Evolutionary conservation across 305 asterid genomes (phyloP), one percentile per base, ranked within the genome.

Genomic region (Vinca major): DNA sequence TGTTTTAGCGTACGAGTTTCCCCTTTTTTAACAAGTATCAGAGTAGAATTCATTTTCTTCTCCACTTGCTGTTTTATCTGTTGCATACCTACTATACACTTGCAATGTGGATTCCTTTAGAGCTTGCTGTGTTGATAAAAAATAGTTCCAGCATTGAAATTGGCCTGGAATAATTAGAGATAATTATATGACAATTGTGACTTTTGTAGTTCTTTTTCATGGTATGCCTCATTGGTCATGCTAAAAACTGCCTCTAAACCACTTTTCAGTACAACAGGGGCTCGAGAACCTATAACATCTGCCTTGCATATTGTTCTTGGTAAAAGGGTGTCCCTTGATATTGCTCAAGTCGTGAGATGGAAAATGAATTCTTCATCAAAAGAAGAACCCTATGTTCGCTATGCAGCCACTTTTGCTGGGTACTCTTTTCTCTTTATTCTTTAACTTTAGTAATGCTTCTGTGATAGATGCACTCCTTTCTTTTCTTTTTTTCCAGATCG

Each of bases 381-480:
- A 56, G 91, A 87, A 69, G 97, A 93, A 79, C 92, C 97, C 68
- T 85, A 75, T 80, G 90, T 86, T 75, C 96, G 92, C 86, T 93
- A 93, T 85, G 97, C 99, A 66, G 99, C 99, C 79, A 91, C 97
- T 69, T 93, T 93, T 74, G 92, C 96, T 64, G 99, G 99, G 97
- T 91, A 91, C 75, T 68, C 56, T 71, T 80, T 51, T 62, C 73
- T 79, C 73, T 73, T 57, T 48, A 68, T 76, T 67, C 45, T 60
- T 77, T 19, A 50, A 41, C 58, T 76, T 9, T 49, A 50, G 41
- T 60, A 37, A 26, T 73, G 11, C 67, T 47, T 52, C 54, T 14
- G 7, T 4, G 54, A 50, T 14, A 50, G 4, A 50, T 50, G 54
- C 20, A 13, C 1, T 16, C 5, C 39, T 36, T 60, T 8, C 7